Conservation (phyloP, 495 filamentous ascomycete species). For the Aspergillus asperescens region DNA sequence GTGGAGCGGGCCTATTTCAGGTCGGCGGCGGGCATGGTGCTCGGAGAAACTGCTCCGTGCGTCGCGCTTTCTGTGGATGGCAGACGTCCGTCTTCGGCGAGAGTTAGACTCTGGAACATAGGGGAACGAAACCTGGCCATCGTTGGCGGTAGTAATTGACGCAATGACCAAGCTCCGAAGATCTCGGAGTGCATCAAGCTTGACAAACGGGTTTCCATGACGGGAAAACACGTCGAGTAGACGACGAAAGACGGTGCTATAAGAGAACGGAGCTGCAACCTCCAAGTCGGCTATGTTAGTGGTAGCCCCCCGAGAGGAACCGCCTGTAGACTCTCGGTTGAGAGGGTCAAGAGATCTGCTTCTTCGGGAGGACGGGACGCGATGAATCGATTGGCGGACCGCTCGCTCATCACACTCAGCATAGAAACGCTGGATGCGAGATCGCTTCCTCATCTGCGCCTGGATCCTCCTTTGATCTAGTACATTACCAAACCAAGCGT, state of each 20-base stretch:
- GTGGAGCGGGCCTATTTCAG: constrained; percentile 17
- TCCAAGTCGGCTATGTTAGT: constrained; percentile 4
- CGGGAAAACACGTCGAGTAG: constrained; percentile 83
- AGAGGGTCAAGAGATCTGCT: constrained; percentile 32
- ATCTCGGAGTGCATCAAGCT: constrained; percentile 78
- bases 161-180: constrained; percentile 76
- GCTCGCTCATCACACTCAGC: constrained; percentile 36
- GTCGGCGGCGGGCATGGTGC: constrained; percentile 7
- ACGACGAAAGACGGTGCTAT: constrained; percentile 67
- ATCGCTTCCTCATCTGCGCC: constrained; percentile 60
- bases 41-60: constrained; percentile 38
- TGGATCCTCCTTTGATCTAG: constrained; percentile 74
- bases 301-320: neutral
- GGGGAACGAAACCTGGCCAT: constrained; percentile 27
- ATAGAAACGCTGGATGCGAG: constrained; percentile 46
- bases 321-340: neutral
- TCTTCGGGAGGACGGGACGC: constrained; percentile 24
- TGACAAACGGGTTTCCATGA: constrained; percentile 81
- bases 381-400: constrained; percentile 21
- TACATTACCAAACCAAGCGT: constrained; percentile 76
- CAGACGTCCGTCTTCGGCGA: constrained; percentile 4
- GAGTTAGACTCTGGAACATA: constrained; percentile 29
- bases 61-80: constrained; percentile 18
- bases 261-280: constrained; percentile 52
- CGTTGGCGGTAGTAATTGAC: constrained; percentile 55